Evolutionary conservation across 345 rosid species (phyloP), one percentile per base, ranked within the genome.

Genomic region (Pugionium dolabratum): DNA sequence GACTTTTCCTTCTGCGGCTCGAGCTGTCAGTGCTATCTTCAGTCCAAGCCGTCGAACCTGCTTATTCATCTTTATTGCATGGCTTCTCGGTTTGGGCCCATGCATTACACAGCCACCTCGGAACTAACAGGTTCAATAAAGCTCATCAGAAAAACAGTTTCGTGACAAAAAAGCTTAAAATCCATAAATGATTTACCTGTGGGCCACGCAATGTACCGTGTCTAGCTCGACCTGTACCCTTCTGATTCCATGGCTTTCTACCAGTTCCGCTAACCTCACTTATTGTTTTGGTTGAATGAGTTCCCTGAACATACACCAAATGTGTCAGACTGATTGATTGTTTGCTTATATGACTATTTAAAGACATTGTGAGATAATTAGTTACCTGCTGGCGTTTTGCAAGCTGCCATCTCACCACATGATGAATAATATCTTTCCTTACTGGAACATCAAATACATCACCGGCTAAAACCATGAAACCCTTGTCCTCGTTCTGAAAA

Each of bases 241-340:
- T 95, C 76, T 95, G 99, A 52, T 28, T 67, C 82, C 89, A 89
- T 28, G 97, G 96, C 75, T 91, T 95, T 80, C 81, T 82, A 34
- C 99, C 96, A 56, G 99, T 95, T 62, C 97, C 95, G 54, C 96
- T 87, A 69, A 95, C 96, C 79, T 95, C 97, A 70, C 95, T 85
- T 50, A 91, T 62, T 42, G 96, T 87, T 88, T 91, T 91, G 56
- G 97, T 89, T 48, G 96, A 94, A 80, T 94, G 97, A 11, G 97
- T 85, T 67, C 95, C 96, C 96, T 91, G 79, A 57, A 26, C 28
- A 62, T 46, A 11, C 31, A 37, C 49, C 33, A 54, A 30, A 67
- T 61, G 59, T 45, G 35, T 62, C 60, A 67, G 34, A 26, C 36
- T 54, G 32, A 26, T 36, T 65, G 44, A 30, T 27, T 26, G 46